Percentiles rank a stretch among this genome's conserved stretches.
Evolutionary conservation across 1,284 basidiomycete genomes (phyloP).

Genomic region (Neolentinus lepideus): DNA sequence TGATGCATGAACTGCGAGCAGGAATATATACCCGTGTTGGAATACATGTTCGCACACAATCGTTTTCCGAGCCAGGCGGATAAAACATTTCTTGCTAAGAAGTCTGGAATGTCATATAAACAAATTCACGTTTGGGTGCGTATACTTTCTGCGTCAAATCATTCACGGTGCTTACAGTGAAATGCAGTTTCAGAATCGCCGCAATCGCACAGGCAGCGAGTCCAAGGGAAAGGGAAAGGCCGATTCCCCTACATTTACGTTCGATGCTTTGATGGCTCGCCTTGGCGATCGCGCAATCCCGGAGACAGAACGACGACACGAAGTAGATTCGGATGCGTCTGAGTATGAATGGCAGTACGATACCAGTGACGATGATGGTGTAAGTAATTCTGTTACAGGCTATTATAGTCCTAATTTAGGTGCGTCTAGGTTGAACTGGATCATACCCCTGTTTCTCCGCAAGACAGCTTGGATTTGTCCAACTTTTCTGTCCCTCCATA

Average conservation of each 20-base stretch:
- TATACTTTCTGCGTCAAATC: conserved; percentile 1
- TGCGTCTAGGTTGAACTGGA: background rate
- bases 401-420: background rate
- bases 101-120: conserved; percentile 36
- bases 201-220: too few relatives aligned
- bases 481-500: conserved; percentile 21
- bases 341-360: conserved; percentile 14
- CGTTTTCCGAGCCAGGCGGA: conserved; percentile 41
- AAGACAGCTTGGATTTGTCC: conserved; percentile 3
- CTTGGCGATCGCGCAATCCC: conserved; percentile 10
- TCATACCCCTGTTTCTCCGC: background rate
- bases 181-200: conserved; percentile 43
- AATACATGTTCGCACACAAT: conserved; percentile 42
- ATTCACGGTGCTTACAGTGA: too few relatives aligned
- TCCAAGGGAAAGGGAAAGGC: conserved; percentile 17
- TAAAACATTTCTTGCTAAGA: conserved; percentile 31
- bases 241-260: conserved; percentile 3
- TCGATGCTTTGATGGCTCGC: background rate
- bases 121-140: conserved; percentile 58
- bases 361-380: conserved; percentile 3
- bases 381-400: background rate
- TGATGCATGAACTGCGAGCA: conserved; percentile 12
- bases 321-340: conserved; percentile 10
- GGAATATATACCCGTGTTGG: conserved; percentile 40
- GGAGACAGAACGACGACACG: conserved; percentile 9